These are phyloP conservation scores for Geosmithia putterillii DNA, from an alignment of 2,329 filamentous ascomycete species.

Conservation along the genomic window DNA sequence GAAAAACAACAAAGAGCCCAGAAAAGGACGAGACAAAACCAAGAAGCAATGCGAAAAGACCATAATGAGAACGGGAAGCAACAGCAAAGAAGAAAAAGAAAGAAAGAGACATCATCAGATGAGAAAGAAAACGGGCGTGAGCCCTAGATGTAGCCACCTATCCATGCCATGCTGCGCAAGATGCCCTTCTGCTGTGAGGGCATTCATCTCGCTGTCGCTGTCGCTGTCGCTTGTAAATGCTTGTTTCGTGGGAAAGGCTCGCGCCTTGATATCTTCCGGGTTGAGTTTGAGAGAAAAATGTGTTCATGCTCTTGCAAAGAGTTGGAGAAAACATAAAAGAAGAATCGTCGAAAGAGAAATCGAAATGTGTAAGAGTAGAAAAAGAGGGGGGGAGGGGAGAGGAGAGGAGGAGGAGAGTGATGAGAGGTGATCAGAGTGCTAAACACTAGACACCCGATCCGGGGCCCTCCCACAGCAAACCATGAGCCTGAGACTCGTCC, in stretches of 20 bases:
- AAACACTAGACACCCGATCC: conserved; percentile 23
- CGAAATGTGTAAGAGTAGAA: no score
- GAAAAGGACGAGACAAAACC: neutral
- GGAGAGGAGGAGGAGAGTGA: neutral
- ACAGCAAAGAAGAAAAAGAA: neutral
- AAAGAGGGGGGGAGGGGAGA: neutral
- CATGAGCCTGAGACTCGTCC: conserved; percentile 79
- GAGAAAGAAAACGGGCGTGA: conserved; percentile 3
- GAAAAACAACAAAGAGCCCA: neutral
- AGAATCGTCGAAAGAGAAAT: no score
- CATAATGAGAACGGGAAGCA: neutral
- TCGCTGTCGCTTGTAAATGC: no score
- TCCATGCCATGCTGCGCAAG: neutral
- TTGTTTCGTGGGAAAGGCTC: no score
- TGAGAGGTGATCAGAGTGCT: neutral
- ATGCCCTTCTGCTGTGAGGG: neutral
- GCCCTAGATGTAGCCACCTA: conserved; percentile 2
- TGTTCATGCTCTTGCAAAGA: no score
- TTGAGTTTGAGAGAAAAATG: no score
- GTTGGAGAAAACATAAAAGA: no score
- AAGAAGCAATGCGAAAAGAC: neutral
- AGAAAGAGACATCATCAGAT: no score
- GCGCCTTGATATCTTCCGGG: conserved; percentile 1
- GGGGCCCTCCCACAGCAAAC: conserved; percentile 88
- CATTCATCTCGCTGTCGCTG: no score